Base-by-base conservation (phyloP, 345 rosid genomes). In the Geranium brycei region DNA sequence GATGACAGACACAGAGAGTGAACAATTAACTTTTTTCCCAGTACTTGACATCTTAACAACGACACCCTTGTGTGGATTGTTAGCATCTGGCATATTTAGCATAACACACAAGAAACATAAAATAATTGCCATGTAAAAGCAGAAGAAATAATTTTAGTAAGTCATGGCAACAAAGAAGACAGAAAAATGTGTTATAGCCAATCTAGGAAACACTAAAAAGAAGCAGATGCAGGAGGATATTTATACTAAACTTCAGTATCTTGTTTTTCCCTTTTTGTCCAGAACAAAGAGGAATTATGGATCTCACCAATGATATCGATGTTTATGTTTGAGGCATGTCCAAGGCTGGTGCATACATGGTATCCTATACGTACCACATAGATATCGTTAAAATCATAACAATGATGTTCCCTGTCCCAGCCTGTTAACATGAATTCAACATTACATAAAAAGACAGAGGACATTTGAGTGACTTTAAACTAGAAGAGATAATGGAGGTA, bases 11-110 rank as follows among this genome's bases (percentile, higher is more conserved):
- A 91, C 88, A 35, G 96, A 80, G 61, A 93, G 91, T 3, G 99
- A 88, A 75, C 99, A 95, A 62, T 79, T 79, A 47, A 60, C 51
- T 65, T 71, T 71, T 35, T 66, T 64, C 62, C 75, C 72, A 63
- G 62, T 63, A 71, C 67, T 66, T 67, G 84, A 81, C 89, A 91
- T 88, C 74, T 76, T 88, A 72, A 91, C 84, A 78, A 70, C 72
- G 68, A 95, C 88, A 68, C 96, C 99, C 71, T 73, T 84, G 65
- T 78, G 77, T 23, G 96, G 99, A 78, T 88, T 82, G 66, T 75
- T 66, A 60, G 79, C 62, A 80, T 95, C 97, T 95, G 82, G 63
- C 59, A 38, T 58, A 63, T 68, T 61, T 47, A 64, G 57, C 38
- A 53, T 62, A 10, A 72, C 41, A 68, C 47, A 68, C 71, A 23